Evolutionary conservation across 129 eudicot species (phyloP).

Genomic region (Centella asiatica): DNA sequence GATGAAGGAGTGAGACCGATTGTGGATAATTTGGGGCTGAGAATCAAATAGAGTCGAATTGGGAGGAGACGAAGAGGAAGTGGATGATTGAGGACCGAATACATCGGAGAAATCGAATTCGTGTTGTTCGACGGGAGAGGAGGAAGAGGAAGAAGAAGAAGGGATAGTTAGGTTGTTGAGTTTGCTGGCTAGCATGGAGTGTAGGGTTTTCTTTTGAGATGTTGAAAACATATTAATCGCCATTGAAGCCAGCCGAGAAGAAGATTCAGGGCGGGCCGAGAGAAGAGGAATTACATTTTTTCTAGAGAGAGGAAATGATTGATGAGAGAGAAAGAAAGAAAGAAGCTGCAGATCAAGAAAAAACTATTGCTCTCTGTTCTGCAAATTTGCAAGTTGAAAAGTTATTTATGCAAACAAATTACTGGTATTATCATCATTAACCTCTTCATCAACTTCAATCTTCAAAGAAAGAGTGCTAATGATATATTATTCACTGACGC

Average conservation of each 20-base stretch:
- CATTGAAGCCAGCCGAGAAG: conserved; percentile 27
- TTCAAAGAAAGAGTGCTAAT: no score
- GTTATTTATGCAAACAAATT: no score
- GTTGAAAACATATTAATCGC: conserved; percentile 31
- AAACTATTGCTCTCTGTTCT: no score
- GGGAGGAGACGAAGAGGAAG: conserved; percentile 20
- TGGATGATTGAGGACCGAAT: conserved; percentile 42
- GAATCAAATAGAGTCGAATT: conserved; percentile 14
- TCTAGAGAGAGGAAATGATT: no score
- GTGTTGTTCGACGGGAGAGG: conserved; percentile 32
- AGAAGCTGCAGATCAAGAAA: no score
- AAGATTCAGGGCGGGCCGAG: conserved; percentile 30
- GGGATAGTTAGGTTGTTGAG: conserved; percentile 68
- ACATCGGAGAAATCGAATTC: conserved; percentile 80
- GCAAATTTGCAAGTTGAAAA: no score
- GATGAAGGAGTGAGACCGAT: conserved; percentile 86
- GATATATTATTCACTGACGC: no score
- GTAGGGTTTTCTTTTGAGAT: conserved; percentile 45
- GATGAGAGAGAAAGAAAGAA: no score
- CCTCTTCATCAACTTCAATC: no score
- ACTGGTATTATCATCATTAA: no score
- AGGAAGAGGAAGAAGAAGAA: conserved; percentile 26
- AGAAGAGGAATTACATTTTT: conserved; percentile 30
- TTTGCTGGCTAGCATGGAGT: conserved; percentile 44
- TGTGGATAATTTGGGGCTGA: conserved; percentile 61